These are phyloP conservation scores for Globisporangium alternatum DNA, from an alignment of 352 stramenopile genomes.

Conservation along the genomic window DNA sequence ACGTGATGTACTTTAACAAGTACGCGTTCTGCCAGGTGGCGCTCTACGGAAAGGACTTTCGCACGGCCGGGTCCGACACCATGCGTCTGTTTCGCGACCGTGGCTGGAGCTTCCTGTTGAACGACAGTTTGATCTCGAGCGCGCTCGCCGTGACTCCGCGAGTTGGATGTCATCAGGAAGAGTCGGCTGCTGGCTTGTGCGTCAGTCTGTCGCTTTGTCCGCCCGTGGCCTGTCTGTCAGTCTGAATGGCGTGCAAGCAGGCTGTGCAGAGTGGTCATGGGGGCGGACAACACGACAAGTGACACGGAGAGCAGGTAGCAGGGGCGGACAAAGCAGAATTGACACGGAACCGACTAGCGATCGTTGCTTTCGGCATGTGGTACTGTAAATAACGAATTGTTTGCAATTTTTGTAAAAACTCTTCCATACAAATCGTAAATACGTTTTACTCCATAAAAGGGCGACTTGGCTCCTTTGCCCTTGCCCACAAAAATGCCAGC, in stretches of 20 bases:
- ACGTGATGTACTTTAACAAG: constrained; percentile 83
- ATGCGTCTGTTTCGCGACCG: constrained; percentile 80
- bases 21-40: constrained; percentile 85
- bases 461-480: no score
- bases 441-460: no score
- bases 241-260: neutral
- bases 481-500: no score
- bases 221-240: neutral
- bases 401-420: neutral
- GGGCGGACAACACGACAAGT: neutral
- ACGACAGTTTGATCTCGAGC: constrained; percentile 76
- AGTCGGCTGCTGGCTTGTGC: neutral
- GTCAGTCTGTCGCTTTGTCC: neutral
- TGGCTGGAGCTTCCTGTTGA: constrained; percentile 76
- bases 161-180: neutral
- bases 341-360: neutral
- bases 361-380: no score
- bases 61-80: constrained; percentile 65
- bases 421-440: neutral
- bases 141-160: constrained; percentile 61
- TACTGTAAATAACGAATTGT: neutral
- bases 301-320: no score
- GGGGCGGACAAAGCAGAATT: neutral
- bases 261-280: neutral
- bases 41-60: constrained; percentile 85